Conservation (phyloP, 805 yeast species). For the Grigorovia yakushimaensis region DNA sequence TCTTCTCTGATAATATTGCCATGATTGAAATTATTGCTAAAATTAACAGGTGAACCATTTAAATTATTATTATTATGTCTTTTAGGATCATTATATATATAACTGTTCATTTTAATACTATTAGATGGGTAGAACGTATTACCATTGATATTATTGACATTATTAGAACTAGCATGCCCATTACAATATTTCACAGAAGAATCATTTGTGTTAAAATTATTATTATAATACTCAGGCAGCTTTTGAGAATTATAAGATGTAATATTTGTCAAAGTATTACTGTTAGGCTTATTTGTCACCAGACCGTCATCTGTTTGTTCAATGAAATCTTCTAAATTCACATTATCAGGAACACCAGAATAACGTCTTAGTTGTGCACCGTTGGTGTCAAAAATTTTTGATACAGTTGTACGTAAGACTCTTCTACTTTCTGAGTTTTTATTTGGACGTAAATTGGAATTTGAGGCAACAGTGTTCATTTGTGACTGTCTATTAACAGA, state of each 20-base stretch:
- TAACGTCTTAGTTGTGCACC: slow-evolving; percentile 66
- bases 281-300: neutral
- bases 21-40: slow-evolving; percentile 3
- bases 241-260: neutral
- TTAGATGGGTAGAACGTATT: neutral
- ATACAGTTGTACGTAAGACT: slow-evolving; percentile 56
- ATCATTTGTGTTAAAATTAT: neutral
- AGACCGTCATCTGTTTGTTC: slow-evolving; percentile 33
- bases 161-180: neutral
- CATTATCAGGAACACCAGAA: slow-evolving; percentile 60
- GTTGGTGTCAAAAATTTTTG: slow-evolving; percentile 61
- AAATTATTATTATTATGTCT: neutral
- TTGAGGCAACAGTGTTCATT: neutral
- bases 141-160: neutral
- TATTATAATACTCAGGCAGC: neutral
- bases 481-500: neutral
- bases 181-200: neutral
- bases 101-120: slow-evolving; percentile 6
- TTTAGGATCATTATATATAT: slow-evolving; percentile 4
- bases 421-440: slow-evolving; percentile 11
- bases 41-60: neutral
- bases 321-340: slow-evolving; percentile 35
- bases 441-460: slow-evolving; percentile 1
- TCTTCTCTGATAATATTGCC: slow-evolving; percentile 16
- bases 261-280: slow-evolving; percentile 3